Base-by-base conservation (phyloP, 2,329 filamentous ascomycete genomes). In the Penicillium sp. region DNA sequence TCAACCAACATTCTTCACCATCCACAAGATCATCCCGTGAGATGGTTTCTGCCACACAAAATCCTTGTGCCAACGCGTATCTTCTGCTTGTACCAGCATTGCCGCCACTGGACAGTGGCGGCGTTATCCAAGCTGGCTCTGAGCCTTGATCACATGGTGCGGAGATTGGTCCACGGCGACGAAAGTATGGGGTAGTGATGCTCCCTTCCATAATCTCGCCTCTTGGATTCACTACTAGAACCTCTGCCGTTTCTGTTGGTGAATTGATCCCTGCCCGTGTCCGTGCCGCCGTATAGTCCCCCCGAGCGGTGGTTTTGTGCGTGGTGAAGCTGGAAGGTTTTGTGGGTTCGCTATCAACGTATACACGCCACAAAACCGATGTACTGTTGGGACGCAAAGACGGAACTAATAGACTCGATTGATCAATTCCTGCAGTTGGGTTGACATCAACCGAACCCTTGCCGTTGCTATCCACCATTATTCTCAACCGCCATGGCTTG, bases 1-100 rank as follows among this genome's bases (percentile, higher is more conserved):
- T 96, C 49, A 97, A 76, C 89, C 91, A 96, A 58, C 92, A 89
- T 49, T 87, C 81, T 71, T 97, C 92, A 1, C 87, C 90, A 59
- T 90, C 80, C 3, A 79, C 68, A 11, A 96, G 71, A 6, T 86
- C 86, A 11, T 80, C 75, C 2, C 77, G 78, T n/a, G 71, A 71
- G 14, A 96, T 78, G 3, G 77, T 72, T 58, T 86, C 82, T 67
- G 95, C 89, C 26, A 81, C 78, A 49, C 84, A 92, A 40, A 94
- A 75, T 0, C 83, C 81, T 51, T 78, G 83, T 55, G 88, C 83
- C 37, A 97, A 70, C n/a, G 91, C 89, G 87, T 91, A 96, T 54
- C 90, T 80, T 60, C 93, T 83, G 5, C 89, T 91, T 6, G 90
- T 94, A 0, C 92, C 92, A 50, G 87, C 82, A 69, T 95, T 91